phyloP scores from a whole-genome alignment of 176 grass and related monocot genomes.

The Oryza australiensis region DNA sequence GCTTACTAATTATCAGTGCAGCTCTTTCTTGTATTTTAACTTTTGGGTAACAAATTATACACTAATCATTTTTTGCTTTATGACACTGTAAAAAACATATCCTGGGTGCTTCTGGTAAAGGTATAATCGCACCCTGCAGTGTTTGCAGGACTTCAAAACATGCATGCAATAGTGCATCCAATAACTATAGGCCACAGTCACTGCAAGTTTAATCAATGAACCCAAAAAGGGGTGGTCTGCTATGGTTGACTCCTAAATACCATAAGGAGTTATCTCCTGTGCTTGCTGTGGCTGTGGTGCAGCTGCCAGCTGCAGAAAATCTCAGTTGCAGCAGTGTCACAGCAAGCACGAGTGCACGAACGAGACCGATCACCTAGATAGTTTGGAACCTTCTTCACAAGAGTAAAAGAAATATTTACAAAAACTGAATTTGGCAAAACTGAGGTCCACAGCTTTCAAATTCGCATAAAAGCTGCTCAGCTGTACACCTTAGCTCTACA shows the following conservation, averaged over 20 bases:
- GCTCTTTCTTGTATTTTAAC: background rate
- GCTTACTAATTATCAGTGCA: background rate
- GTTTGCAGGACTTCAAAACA: background rate
- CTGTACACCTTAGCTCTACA: background rate
- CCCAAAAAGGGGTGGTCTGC: too few relatives aligned
- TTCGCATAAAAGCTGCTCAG: background rate
- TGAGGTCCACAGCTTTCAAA: background rate
- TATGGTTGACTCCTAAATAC: background rate
- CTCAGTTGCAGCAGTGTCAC: too few relatives aligned
- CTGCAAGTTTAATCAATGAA: background rate
- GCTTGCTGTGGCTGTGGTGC: too few relatives aligned
- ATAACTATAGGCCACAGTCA: constrained; percentile 8
- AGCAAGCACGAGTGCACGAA: too few relatives aligned
- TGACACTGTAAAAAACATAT: constrained; percentile 16
- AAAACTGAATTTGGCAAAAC: background rate
- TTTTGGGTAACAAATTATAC: background rate
- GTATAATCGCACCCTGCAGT: background rate
- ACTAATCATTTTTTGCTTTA: constrained; percentile 10
- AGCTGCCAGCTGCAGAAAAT: too few relatives aligned
- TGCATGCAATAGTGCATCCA: constrained; percentile 8
- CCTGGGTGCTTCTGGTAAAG: constrained; percentile 1
- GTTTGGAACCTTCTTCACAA: background rate
- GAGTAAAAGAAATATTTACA: constrained; percentile 3
- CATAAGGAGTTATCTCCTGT: background rate
- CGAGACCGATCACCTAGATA: background rate